phyloP scores from a whole-genome alignment of 164 flowering plant genomes.

The Magnolia sinica region DNA sequence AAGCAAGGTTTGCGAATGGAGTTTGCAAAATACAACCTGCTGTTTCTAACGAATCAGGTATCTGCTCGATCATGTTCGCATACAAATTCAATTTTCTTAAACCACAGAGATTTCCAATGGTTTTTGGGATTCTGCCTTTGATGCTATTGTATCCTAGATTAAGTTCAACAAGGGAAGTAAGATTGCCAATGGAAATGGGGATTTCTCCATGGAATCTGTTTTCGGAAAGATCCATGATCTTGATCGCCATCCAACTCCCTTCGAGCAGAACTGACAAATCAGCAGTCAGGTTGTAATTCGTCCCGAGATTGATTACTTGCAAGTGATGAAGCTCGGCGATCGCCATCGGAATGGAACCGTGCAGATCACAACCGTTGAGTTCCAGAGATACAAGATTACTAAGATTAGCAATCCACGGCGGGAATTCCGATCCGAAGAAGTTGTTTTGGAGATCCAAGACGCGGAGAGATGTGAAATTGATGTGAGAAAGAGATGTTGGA shows the following conservation, averaged over 20 bases:
- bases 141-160: too few relatives aligned
- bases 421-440: not conserved
- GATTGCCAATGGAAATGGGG: not conserved
- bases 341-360: constrained; percentile 1
- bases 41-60: not conserved
- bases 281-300: not conserved
- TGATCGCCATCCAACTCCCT: not conserved
- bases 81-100: too few relatives aligned
- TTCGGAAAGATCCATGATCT: not conserved
- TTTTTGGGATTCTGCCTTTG: too few relatives aligned
- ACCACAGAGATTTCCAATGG: too few relatives aligned
- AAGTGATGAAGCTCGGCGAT: constrained; percentile 1
- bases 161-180: not conserved
- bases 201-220: constrained; percentile 17
- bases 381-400: not conserved
- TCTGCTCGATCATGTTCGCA: not conserved
- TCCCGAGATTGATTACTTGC: not conserved
- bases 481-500: not conserved
- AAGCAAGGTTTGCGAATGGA: too few relatives aligned
- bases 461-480: constrained; percentile 4
- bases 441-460: not conserved
- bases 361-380: not conserved
- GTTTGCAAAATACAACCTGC: not conserved
- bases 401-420: not conserved
- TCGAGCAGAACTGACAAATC: not conserved